Evolutionary conservation across 1,284 basidiomycete genomes (phyloP), one percentile per base, ranked within the genome.

Genomic region (Heterobasidion parviporum): DNA sequence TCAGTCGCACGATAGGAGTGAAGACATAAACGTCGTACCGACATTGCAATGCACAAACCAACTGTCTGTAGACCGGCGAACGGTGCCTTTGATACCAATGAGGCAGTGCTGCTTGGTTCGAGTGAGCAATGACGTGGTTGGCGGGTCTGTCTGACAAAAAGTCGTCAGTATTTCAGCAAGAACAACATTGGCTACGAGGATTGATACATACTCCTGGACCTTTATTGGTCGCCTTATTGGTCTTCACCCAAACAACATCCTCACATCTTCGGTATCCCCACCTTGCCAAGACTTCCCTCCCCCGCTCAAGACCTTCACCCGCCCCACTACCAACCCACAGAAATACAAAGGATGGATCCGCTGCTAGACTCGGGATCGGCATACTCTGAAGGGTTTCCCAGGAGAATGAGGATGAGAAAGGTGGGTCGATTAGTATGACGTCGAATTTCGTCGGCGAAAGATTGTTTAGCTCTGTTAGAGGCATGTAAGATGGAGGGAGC

Each of bases 31-130:
- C 38, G 74, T 26, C 82, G 36, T 64, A 89, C 87, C 90, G 60
- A 99, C 88, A 70, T 99, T 99, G 70, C 96, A 98, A 70, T 99
- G 95, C 0, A 98, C 95, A 68, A 98, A 96, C 84, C 92, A 89
- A 57, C 84, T 87, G 68, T 99, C 96, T 1, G 89, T 94, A 18
- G 92, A 94, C 32, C 96, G 80, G 15, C 95, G 83, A 2, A 99
- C 96, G 1, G 96, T 99, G 1, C 96, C 96, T 38, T 92, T 84
- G 62, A 99, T 99, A n/a, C 97, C 97, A 82, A 99, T 98, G 48
- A 98, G 74, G 71, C 95, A 98, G 67, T 99, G 96, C 65, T 98
- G 92, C 67, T 96, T 94, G 53, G 94, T 94, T 41, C 91, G 80
- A 8, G 89, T 92, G 51, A 97, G 78, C 33, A 97, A 71, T 3